Percentiles rank a stretch among this genome's conserved stretches.
These are phyloP conservation scores for Pseudomassariella vexata DNA, from an alignment of 2,329 filamentous ascomycete genomes.

Conservation along the genomic window DNA sequence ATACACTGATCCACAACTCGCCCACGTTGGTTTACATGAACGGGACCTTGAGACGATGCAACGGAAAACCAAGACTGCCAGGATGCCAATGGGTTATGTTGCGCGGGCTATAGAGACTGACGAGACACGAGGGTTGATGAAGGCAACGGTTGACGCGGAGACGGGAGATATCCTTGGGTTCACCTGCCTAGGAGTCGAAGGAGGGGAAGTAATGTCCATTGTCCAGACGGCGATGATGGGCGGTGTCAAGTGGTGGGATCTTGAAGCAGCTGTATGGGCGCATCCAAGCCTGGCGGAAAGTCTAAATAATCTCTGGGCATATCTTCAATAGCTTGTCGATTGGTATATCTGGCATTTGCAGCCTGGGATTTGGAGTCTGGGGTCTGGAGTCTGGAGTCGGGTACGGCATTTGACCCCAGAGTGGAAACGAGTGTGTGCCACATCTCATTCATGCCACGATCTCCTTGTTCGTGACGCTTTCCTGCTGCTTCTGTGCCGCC, in stretches of 20 bases:
- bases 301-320: slow-evolving; percentile 44
- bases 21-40: slow-evolving; percentile 42
- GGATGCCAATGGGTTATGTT: slow-evolving; percentile 46
- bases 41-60: slow-evolving; percentile 22
- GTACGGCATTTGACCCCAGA: no score
- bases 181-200: slow-evolving; percentile 42
- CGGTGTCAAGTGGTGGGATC: slow-evolving; percentile 34
- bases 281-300: slow-evolving; percentile 46
- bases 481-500: slow-evolving; percentile 20
- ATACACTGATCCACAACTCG: slow-evolving; percentile 49
- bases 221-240: slow-evolving; percentile 49
- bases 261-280: slow-evolving; percentile 41
- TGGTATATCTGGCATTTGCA: no score
- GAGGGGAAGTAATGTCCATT: slow-evolving; percentile 47
- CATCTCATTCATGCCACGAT: slow-evolving; percentile 5
- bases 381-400: no score
- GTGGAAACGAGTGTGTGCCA: no score
- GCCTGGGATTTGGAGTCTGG: no score
- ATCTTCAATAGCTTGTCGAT: slow-evolving; percentile 27
- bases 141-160: slow-evolving; percentile 41
- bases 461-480: slow-evolving; percentile 4
- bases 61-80: slow-evolving; percentile 34
- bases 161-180: slow-evolving; percentile 45
- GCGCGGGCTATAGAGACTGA: slow-evolving; percentile 45
- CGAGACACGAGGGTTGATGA: slow-evolving; percentile 46